phyloP scores from a whole-genome alignment of 495 filamentous ascomycete genomes.

The Pyrenopolyporus hunteri region DNA sequence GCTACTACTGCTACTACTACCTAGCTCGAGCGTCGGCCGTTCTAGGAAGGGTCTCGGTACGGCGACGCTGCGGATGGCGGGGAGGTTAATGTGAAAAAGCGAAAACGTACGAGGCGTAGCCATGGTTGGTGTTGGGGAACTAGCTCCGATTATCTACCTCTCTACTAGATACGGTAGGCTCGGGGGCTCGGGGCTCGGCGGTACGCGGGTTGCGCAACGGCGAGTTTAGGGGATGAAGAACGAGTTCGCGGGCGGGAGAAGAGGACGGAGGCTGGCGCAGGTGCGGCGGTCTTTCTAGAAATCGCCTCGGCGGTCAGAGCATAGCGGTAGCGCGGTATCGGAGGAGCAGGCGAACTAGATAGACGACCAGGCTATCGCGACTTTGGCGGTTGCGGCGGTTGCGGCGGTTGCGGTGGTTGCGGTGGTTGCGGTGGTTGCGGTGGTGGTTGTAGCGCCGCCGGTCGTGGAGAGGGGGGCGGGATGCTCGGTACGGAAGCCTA shows the following conservation, averaged over 20 bases:
- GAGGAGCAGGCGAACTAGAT: neutral
- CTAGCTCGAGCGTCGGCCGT: too few species aligned
- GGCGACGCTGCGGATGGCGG: too few species aligned
- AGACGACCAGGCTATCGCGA: neutral
- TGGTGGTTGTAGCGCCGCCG: too few species aligned
- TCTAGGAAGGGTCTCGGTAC: too few species aligned
- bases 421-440: too few species aligned
- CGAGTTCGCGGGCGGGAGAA: neutral
- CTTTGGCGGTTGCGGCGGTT: too few species aligned
- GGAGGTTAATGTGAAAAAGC: neutral
- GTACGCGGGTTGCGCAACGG: neutral
- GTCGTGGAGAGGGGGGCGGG: too few species aligned
- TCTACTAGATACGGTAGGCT: neutral
- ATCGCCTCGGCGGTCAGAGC: slow-evolving; percentile 26
- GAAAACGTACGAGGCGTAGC: slow-evolving; percentile 26
- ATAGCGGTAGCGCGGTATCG: slow-evolving; percentile 23
- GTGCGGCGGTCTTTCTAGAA: slow-evolving; percentile 14
- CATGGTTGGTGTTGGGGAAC: slow-evolving; percentile 20
- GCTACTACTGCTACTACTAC: too few species aligned
- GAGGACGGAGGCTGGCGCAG: neutral
- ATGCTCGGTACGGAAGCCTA: too few species aligned
- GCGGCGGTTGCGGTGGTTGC: too few species aligned
- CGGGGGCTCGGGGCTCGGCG: neutral
- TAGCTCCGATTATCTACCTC: slow-evolving; percentile 3
- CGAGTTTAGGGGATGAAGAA: neutral